These are phyloP conservation scores for Cladobotryum mycophilum DNA, from an alignment of 2,329 filamentous ascomycete genomes.

Conservation along the genomic window DNA sequence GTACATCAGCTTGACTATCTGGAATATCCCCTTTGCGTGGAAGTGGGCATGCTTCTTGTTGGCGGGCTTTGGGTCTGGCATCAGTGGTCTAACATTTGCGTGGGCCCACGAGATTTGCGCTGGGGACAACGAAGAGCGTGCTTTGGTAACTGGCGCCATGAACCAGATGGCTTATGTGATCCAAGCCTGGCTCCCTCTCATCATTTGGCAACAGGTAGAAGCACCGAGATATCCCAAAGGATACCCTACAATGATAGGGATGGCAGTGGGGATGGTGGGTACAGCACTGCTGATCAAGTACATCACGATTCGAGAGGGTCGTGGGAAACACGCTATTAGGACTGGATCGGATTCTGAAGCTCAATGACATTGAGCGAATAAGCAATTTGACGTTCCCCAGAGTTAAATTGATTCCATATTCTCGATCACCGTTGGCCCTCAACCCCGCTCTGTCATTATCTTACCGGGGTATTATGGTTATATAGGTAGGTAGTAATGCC, in stretches of 20 bases:
- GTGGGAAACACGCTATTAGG: not conserved
- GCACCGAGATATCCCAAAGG: slow-evolving; percentile 56
- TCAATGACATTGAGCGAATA: too few species aligned
- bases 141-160: slow-evolving; percentile 59
- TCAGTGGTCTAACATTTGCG: slow-evolving; percentile 40
- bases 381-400: too few species aligned
- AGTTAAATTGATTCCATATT: too few species aligned
- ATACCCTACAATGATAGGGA: slow-evolving; percentile 47
- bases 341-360: too few species aligned
- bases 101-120: slow-evolving; percentile 47
- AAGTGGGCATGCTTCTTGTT: slow-evolving; percentile 60
- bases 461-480: too few species aligned
- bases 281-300: slow-evolving; percentile 42
- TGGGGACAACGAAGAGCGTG: slow-evolving; percentile 56
- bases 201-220: slow-evolving; percentile 61
- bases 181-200: slow-evolving; percentile 61
- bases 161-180: slow-evolving; percentile 65
- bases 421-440: too few species aligned
- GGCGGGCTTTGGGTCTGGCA: slow-evolving; percentile 43
- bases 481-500: too few species aligned
- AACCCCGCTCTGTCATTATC: too few species aligned
- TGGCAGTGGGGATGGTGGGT: slow-evolving; percentile 44
- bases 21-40: slow-evolving; percentile 45
- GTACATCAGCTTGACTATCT: slow-evolving; percentile 34
- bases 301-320: slow-evolving; percentile 38